These are phyloP conservation scores for Cladobotryum mycophilum DNA, from an alignment of 2,329 filamentous ascomycete species.

Conservation along the genomic window DNA sequence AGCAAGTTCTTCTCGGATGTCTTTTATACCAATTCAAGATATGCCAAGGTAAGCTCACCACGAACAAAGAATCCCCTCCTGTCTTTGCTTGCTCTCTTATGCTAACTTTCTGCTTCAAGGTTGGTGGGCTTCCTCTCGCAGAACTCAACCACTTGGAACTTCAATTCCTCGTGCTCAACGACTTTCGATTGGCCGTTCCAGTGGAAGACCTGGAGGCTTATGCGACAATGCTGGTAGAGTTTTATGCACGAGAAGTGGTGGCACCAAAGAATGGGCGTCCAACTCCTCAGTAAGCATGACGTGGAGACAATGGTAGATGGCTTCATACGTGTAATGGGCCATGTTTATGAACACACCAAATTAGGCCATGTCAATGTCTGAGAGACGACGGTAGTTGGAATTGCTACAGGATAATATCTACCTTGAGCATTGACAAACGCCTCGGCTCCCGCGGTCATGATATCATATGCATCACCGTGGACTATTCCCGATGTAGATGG, in stretches of 20 bases:
- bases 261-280: slow-evolving; percentile 9
- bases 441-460: too few species aligned
- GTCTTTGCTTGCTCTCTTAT: background rate
- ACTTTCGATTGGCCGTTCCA: slow-evolving; percentile 87
- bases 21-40: slow-evolving; percentile 98
- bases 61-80: background rate
- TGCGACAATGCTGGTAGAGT: slow-evolving; percentile 96
- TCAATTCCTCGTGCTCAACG: slow-evolving; percentile 91
- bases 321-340: too few species aligned
- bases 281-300: background rate
- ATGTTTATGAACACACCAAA: too few species aligned
- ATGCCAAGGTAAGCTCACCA: slow-evolving; percentile 73
- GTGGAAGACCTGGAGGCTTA: slow-evolving; percentile 96
- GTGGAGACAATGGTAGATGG: background rate
- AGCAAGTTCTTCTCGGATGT: slow-evolving; percentile 99
- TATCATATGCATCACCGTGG: too few species aligned
- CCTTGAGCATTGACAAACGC: too few species aligned
- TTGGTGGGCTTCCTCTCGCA: slow-evolving; percentile 83
- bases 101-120: slow-evolving; percentile 46
- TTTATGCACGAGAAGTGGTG: slow-evolving; percentile 88
- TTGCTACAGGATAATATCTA: too few species aligned
- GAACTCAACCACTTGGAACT: slow-evolving; percentile 95
- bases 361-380: too few species aligned
- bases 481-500: too few species aligned
- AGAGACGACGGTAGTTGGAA: too few species aligned